Conservation (phyloP, 2,329 filamentous ascomycete species). For the Sporothrix euskadiensis region DNA sequence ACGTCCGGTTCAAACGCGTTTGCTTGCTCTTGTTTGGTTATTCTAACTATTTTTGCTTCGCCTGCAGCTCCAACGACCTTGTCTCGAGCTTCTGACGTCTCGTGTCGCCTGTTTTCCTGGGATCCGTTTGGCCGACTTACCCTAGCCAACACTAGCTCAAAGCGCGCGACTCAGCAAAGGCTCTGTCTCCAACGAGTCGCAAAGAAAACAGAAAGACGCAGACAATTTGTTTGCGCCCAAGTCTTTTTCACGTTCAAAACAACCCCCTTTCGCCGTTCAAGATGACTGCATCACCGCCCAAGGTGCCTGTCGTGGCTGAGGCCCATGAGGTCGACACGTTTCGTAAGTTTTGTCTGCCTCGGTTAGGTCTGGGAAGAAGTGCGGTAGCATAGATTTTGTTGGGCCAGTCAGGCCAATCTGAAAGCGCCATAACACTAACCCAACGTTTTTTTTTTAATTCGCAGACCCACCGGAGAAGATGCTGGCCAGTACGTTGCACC, state of each 20-base stretch:
- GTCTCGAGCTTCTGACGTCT: constrained; percentile 8
- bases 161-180: constrained; percentile 17
- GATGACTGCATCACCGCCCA: constrained; percentile 49
- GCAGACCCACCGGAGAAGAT: constrained; percentile 66
- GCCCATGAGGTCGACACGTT: constrained; percentile 75
- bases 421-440: constrained; percentile 29
- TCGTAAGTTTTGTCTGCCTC: constrained; percentile 49
- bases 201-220: background rate
- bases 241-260: background rate
- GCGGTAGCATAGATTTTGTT: constrained; percentile 26
- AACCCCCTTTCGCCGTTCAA: constrained; percentile 27
- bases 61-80: constrained; percentile 2
- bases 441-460: constrained; percentile 29
- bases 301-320: constrained; percentile 66
- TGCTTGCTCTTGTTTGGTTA: background rate
- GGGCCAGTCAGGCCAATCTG: constrained; percentile 21
- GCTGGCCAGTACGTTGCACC: constrained; percentile 60
- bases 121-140: background rate
- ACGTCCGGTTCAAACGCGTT: no score
- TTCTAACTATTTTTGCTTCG: constrained; percentile 14
- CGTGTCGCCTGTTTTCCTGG: background rate
- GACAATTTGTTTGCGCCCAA: background rate
- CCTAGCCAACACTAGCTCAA: constrained; percentile 19
- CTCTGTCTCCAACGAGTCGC: constrained; percentile 6
- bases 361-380: constrained; percentile 17